These are phyloP conservation scores for Solanum sparsipilum DNA, from an alignment of 257 asterid genomes.

Conservation along the genomic window DNA sequence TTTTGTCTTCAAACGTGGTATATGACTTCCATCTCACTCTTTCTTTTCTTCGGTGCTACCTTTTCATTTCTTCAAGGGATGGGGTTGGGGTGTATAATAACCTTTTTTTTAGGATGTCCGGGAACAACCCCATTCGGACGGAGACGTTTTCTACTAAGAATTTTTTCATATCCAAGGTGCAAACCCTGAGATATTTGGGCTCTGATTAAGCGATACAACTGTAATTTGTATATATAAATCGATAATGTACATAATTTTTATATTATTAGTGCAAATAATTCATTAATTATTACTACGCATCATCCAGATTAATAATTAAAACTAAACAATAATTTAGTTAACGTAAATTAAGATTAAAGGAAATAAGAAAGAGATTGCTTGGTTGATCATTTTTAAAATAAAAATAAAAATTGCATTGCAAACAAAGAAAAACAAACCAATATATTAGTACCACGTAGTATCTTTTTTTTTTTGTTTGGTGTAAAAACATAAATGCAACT, in stretches of 20 bases:
- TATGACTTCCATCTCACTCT: too few species aligned
- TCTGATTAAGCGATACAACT: too few species aligned
- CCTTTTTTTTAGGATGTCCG: too few species aligned
- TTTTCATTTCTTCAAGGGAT: too few species aligned
- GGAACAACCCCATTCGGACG: neutral
- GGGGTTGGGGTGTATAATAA: too few species aligned
- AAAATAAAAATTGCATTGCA: neutral
- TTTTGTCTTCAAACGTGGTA: too few species aligned
- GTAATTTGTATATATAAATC: too few species aligned
- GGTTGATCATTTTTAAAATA: neutral
- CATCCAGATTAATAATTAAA: neutral
- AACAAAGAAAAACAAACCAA: neutral
- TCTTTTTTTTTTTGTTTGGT: neutral
- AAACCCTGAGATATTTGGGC: too few species aligned
- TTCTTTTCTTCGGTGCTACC: too few species aligned
- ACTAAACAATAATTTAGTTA: neutral
- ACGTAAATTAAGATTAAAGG: neutral
- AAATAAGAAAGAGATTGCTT: neutral
- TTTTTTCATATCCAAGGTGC: rapidly evolving
- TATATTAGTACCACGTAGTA: neutral
- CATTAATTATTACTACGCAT: neutral
- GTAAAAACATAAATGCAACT: neutral
- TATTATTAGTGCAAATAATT: neutral
- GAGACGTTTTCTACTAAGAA: neutral
- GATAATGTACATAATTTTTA: neutral